These are phyloP conservation scores for Ilyonectria destructans DNA, from an alignment of 2,329 filamentous ascomycete genomes.

Conservation along the genomic window DNA sequence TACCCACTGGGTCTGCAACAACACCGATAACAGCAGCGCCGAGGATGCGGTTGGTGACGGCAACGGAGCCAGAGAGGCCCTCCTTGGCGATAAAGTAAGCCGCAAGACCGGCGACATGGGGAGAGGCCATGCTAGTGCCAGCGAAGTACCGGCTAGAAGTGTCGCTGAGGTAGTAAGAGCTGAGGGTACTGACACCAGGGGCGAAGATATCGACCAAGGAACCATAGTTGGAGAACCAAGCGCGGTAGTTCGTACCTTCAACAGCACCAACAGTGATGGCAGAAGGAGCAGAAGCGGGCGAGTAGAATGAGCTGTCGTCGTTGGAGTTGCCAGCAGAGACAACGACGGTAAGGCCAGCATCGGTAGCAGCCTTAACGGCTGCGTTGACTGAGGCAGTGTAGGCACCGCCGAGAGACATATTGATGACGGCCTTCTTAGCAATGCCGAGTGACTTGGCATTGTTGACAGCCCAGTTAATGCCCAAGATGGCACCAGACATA, in stretches of 20 bases:
- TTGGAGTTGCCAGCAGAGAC: slow-evolving; percentile 12
- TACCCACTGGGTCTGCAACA: slow-evolving; percentile 5
- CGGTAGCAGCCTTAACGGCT: slow-evolving; percentile 23
- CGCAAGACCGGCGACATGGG: slow-evolving; percentile 75
- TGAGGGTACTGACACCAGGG: slow-evolving; percentile 14
- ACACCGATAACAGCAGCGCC: not conserved
- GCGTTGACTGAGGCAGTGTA: slow-evolving; percentile 7
- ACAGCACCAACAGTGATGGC: slow-evolving; percentile 25
- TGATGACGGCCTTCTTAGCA: slow-evolving; percentile 20
- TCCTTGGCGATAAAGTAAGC: slow-evolving; percentile 68
- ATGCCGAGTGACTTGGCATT: slow-evolving; percentile 48
- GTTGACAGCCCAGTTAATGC: slow-evolving; percentile 47
- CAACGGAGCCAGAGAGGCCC: not conserved
- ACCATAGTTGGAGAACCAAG: slow-evolving; percentile 27
- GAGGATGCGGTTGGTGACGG: slow-evolving; percentile 31
- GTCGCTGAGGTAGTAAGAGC: slow-evolving; percentile 2
- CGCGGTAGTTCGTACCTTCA: not conserved
- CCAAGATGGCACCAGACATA: slow-evolving; percentile 36
- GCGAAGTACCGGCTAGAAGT: slow-evolving; percentile 9
- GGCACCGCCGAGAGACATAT: slow-evolving; percentile 1
- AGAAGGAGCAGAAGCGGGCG: slow-evolving; percentile 22
- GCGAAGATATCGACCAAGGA: slow-evolving; percentile 25
- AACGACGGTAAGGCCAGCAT: slow-evolving; percentile 20
- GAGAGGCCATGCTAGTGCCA: slow-evolving; percentile 60
- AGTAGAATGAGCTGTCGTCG: slow-evolving; percentile 1